These are phyloP conservation scores for Colletotrichum nymphaeae DNA, from an alignment of 2,329 filamentous ascomycete genomes.

Conservation along the genomic window DNA sequence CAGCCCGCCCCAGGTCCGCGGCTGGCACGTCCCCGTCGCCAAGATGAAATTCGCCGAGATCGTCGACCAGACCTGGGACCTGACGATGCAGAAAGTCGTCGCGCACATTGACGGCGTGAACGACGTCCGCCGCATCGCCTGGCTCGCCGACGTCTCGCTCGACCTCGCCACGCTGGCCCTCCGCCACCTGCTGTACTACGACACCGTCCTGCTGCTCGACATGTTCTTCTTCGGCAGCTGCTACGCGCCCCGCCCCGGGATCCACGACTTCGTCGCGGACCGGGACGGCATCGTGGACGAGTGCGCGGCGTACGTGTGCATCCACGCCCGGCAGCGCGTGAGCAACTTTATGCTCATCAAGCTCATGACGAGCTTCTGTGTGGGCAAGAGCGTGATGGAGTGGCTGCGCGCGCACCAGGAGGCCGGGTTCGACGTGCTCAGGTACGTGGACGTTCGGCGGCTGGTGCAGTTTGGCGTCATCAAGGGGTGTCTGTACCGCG, in stretches of 20 bases:
- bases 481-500: conserved; percentile 91
- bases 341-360: conserved; percentile 77
- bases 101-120: conserved; percentile 91
- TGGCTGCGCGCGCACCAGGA: conserved; percentile 85
- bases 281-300: conserved; percentile 82
- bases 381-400: conserved; percentile 85
- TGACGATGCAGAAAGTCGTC: conserved; percentile 83
- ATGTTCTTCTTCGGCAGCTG: conserved; percentile 95
- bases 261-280: conserved; percentile 84
- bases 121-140: conserved; percentile 87
- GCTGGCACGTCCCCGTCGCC: conserved; percentile 90
- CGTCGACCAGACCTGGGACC: conserved; percentile 77
- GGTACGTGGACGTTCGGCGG: conserved; percentile 86
- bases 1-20: conserved; percentile 80
- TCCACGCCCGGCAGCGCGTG: conserved; percentile 53
- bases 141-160: conserved; percentile 86
- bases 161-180: conserved; percentile 88
- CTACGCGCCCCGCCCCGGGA: conserved; percentile 83
- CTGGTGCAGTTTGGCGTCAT: conserved; percentile 97
- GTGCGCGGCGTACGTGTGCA: conserved; percentile 85
- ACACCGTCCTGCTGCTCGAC: conserved; percentile 89
- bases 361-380: conserved; percentile 86
- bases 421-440: conserved; percentile 72
- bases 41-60: conserved; percentile 74
- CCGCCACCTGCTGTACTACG: conserved; percentile 92